Base-by-base conservation (phyloP, 768 basidiomycete species). In the Tremella mesenterica region DNA sequence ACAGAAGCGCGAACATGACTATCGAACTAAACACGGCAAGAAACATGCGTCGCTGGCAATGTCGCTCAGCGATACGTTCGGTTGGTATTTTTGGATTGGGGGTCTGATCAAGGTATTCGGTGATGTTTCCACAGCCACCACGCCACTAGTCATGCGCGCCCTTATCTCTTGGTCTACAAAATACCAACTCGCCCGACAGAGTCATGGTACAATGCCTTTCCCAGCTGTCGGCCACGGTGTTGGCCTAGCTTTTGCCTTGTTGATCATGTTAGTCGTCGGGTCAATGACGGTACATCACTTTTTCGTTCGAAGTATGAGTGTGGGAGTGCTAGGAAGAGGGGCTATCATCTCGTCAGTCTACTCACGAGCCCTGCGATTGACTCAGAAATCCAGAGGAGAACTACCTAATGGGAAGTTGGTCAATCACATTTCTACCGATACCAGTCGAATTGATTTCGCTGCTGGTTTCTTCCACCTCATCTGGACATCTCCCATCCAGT, bases 271-370 rank as follows among this genome's bases (percentile, higher is more conserved):
- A 63, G 48, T 88, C 29, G 66, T 83, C 30, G 69, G 82, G 0
- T 85, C 85, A 0, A 62, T 88, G 50, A 81, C 81, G 60, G 78
- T 80, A 7, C 82, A 92, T 55, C 87, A 90, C 62, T 91, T 86
- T 74, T 89, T 90, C 77, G 87, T 88, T 67, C 80, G 85, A 53
- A 76, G 78, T 31, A 78, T 81, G 26, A 81, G 82, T 0, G 80
- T 82, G 10, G 91, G 92, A 23, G 88, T 92, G 2, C 79, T 90
- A 14, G 66, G 86, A 13, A 82, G 91, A 29, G 84, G 84, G 8
- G 89, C 88, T 1, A 79, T 95, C 41, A 93, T 95, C 61, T 84
- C 86, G 1, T 83, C 86, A 1, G 84, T 95, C 31, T 95, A 90
- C 73, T 78, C 81, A 25, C 83, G 85, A 27, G 64, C 72, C 18